Conservation (phyloP, 305 asterid genomes). For the Fraxinus floribunda region DNA sequence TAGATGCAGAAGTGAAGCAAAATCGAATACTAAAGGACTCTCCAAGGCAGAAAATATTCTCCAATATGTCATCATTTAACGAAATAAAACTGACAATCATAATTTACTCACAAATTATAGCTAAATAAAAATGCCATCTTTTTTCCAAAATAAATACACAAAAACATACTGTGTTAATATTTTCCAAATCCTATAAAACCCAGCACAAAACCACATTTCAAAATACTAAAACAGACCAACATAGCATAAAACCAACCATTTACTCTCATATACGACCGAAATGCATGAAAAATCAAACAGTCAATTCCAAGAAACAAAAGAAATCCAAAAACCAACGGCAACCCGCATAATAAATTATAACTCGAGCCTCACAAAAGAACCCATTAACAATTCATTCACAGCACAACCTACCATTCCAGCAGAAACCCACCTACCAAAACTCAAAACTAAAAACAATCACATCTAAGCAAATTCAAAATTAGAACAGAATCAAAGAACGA, state of each 20-base stretch:
- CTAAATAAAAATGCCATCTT: background rate
- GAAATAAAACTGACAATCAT: background rate
- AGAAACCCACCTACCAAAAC: constrained; percentile 21
- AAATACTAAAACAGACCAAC: background rate
- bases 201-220: constrained; percentile 26
- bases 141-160: background rate
- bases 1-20: constrained; percentile 5
- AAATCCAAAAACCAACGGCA: constrained; percentile 8
- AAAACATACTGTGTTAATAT: constrained; percentile 11
- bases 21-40: background rate
- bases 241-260: background rate
- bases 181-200: constrained; percentile 20
- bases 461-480: constrained; percentile 24
- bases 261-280: background rate
- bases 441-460: constrained; percentile 23
- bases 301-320: constrained; percentile 10
- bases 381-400: constrained; percentile 5
- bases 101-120: background rate
- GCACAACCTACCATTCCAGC: constrained; percentile 22
- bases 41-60: background rate
- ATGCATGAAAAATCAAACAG: background rate
- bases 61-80: background rate
- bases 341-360: constrained; percentile 38
- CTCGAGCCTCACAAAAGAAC: constrained; percentile 16
- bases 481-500: constrained; percentile 3